Percentiles rank a stretch among this genome's conserved stretches.
phyloP scores from a whole-genome alignment of 352 stramenopile genomes.

The Globisporangium abappressorium region DNA sequence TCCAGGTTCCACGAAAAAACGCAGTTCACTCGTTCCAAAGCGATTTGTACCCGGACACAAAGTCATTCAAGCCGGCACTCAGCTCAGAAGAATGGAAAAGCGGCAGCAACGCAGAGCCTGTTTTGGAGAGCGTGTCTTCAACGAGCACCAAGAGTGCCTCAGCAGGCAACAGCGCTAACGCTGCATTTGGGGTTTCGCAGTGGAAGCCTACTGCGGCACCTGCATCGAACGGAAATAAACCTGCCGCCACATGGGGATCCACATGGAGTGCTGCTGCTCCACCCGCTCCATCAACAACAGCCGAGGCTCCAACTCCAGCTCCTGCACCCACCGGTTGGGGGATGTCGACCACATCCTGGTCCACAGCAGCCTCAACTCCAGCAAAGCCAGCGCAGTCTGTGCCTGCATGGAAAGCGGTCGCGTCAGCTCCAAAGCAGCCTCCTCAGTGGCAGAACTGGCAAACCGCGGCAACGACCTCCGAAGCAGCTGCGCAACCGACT shows the following conservation, averaged over 20 bases:
- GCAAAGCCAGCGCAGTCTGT: conserved; percentile 2
- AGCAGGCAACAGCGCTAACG: conserved; percentile 9
- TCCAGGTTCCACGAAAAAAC: conserved; percentile 63
- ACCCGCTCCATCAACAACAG: not conserved
- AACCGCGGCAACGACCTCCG: not conserved
- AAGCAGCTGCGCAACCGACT: not conserved
- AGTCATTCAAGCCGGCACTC: conserved; percentile 34
- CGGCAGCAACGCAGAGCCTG: conserved; percentile 40
- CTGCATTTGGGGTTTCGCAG: conserved; percentile 34
- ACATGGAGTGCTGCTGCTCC: conserved; percentile 8
- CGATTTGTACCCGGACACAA: conserved; percentile 73
- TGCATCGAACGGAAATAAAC: conserved; percentile 1
- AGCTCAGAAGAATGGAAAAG: conserved; percentile 38
- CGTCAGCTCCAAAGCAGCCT: conserved; percentile 8
- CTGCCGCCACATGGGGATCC: conserved; percentile 9
- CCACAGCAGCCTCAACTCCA: conserved; percentile 16
- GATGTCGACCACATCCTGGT: conserved; percentile 25
- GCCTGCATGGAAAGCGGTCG: conserved; percentile 19
- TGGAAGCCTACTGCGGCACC: not conserved
- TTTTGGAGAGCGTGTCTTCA: conserved; percentile 34
- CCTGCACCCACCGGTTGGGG: conserved; percentile 12
- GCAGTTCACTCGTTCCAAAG: conserved; percentile 60
- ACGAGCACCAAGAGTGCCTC: conserved; percentile 18
- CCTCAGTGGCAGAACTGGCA: conserved; percentile 19
- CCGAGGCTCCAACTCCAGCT: conserved; percentile 9